These are phyloP conservation scores for Tetradesmus obliquus DNA, from an alignment of 139 green algal species.

Conservation along the genomic window DNA sequence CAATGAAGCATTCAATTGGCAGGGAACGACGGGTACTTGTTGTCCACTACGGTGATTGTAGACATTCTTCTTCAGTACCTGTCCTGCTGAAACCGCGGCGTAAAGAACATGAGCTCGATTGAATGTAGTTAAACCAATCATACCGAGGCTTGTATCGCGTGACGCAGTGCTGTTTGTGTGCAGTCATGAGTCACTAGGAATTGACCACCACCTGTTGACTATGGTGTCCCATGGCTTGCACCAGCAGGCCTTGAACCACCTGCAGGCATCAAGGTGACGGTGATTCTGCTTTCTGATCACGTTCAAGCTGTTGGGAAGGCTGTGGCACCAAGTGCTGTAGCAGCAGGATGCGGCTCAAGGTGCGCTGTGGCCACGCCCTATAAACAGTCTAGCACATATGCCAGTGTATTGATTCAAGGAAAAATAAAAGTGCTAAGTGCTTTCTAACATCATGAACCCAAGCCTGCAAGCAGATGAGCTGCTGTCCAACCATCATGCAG, in stretches of 20 bases:
- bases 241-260: background rate
- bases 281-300: too few species aligned
- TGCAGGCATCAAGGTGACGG: background rate
- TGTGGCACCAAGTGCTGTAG: background rate
- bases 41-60: background rate
- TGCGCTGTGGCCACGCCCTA: background rate
- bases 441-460: too few species aligned
- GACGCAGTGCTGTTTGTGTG: background rate
- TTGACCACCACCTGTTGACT: background rate
- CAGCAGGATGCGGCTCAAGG: background rate
- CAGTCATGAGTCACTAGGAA: background rate
- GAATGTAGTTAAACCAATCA: background rate
- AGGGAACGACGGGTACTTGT: background rate
- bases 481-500: slow-evolving; percentile 35
- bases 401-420: too few species aligned
- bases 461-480: background rate
- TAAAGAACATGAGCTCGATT: background rate
- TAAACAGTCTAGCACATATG: background rate
- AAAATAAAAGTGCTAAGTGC: too few species aligned
- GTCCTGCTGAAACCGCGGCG: background rate
- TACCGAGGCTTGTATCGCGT: background rate
- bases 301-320: too few species aligned
- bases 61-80: background rate
- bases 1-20: background rate
- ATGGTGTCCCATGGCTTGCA: background rate